Conservation (phyloP, 257 asterid species). For the Nicotiana tabacum region DNA sequence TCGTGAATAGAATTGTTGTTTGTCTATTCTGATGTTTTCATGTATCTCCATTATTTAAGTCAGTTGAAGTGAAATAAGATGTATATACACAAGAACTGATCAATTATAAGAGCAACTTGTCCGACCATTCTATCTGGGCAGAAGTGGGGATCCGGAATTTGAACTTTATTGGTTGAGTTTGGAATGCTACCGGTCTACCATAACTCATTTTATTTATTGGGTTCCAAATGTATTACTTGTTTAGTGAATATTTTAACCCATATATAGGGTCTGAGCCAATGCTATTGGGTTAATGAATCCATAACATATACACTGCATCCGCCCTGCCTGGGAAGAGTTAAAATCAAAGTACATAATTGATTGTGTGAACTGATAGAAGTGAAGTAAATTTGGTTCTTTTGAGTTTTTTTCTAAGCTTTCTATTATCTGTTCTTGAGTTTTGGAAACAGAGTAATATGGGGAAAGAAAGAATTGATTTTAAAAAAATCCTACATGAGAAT, state of each 20-base stretch:
- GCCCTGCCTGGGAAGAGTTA: neutral
- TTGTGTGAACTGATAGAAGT: neutral
- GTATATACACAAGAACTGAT: neutral
- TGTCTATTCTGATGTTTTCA: neutral
- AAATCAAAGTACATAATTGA: neutral
- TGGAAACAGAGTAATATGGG: neutral
- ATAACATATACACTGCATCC: too few relatives aligned
- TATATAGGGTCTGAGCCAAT: too few relatives aligned
- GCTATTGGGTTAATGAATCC: too few relatives aligned
- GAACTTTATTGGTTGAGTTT: too few relatives aligned
- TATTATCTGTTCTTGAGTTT: neutral
- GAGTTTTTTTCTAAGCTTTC: neutral
- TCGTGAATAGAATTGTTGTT: neutral
- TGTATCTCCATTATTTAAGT: neutral
- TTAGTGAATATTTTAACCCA: too few relatives aligned
- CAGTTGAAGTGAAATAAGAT: neutral
- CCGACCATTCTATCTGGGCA: too few relatives aligned
- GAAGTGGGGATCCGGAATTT: too few relatives aligned
- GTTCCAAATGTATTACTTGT: too few relatives aligned
- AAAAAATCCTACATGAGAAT: too few relatives aligned
- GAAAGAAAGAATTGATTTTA: neutral
- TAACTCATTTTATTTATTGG: too few relatives aligned
- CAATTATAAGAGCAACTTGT: neutral
- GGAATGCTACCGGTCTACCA: too few relatives aligned
- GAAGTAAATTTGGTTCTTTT: neutral